phyloP scores from a whole-genome alignment of 2,329 filamentous ascomycete genomes.

The Aspergillus ochraceus region DNA sequence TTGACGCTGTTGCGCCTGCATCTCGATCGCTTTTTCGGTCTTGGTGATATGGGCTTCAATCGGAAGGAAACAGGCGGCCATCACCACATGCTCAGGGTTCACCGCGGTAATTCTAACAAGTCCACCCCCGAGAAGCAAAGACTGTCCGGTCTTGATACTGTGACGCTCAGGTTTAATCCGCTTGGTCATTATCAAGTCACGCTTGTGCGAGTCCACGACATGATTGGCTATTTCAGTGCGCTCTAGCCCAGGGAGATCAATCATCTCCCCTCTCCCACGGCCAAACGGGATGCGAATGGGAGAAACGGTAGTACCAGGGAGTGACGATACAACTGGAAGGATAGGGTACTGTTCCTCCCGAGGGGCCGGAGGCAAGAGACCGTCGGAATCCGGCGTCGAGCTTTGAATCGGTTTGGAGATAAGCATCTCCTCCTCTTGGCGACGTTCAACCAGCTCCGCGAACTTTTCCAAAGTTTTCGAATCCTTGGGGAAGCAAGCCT shows the following conservation, averaged over 20 bases:
- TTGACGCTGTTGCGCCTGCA: constrained; percentile 65
- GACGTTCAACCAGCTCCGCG: constrained; percentile 34
- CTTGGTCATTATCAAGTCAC: constrained; percentile 73
- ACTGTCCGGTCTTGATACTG: constrained; percentile 72
- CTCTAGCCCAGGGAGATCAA: constrained; percentile 85
- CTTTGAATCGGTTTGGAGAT: constrained; percentile 13
- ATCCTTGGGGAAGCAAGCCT: constrained; percentile 79
- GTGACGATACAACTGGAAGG: constrained; percentile 81
- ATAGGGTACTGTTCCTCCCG: constrained; percentile 72
- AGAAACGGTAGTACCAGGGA: constrained; percentile 91
- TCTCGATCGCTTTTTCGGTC: constrained; percentile 74
- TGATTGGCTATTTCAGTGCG: constrained; percentile 71
- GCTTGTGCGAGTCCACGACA: constrained; percentile 65
- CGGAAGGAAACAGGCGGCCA: constrained; percentile 86
- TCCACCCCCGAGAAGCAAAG: constrained; percentile 79
- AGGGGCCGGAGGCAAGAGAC: constrained; percentile 74
- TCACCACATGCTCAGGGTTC: constrained; percentile 63
- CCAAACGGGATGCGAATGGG: constrained; percentile 93
- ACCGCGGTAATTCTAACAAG: constrained; percentile 83
- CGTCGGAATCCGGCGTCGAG: constrained; percentile 29
- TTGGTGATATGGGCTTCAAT: constrained; percentile 73
- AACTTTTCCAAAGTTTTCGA: constrained; percentile 48
- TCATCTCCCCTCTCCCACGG: constrained; percentile 80
- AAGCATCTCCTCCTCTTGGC: constrained; percentile 20
- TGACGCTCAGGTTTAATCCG: constrained; percentile 73